Base-by-base conservation (phyloP, 257 asterid species). In the Solanum corneliomulleri region DNA sequence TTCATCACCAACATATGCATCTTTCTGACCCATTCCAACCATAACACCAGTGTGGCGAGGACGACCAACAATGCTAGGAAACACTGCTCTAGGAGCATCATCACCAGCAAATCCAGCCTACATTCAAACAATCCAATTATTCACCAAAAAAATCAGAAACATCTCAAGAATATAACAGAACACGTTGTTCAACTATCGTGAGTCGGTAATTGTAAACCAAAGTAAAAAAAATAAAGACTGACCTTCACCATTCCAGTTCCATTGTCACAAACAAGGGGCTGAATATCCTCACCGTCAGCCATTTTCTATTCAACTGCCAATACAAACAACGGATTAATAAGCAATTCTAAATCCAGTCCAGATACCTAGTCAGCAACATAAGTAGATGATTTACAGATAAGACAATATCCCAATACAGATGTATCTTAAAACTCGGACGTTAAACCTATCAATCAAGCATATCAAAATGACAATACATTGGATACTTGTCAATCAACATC, bases 1-100 rank as follows among this genome's bases (percentile, higher is more conserved):
- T 81, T 91, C 93, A 69, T 90, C 93, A 42, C 93, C 92, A 44
- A 91, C 92, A 60, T 91, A 91, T 58, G 93, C 93, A 88, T 91
- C 93, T 82, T 91, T 91, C 88, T 91, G 93, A 11, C 93, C 93
- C 93, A 91, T 91, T 35, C 93, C 93, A 84, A 91, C 93, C 92
- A 91, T 91, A 37, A 91, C 92, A 86, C 93, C 93, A 25, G 93
- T 91, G 87, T 91, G 93, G 12, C 93, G 86, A 33, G 93, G 93
- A 7, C 93, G 92, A 45, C 93, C 93, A 49, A 91, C 92, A 83
- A 91, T 91, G 33, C 93, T 91, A 37, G 93, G 93, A 74, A 91
- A 90, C 31, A 91, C 93, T 25, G 93, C 93, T 78, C 93, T 91
- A 23, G 93, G 93, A 27, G 93, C 93, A 88, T 91, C 93, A 85